Evolutionary conservation across 2,329 filamentous ascomycete species (phyloP).

Genomic region (Podosphaera leucotricha): DNA sequence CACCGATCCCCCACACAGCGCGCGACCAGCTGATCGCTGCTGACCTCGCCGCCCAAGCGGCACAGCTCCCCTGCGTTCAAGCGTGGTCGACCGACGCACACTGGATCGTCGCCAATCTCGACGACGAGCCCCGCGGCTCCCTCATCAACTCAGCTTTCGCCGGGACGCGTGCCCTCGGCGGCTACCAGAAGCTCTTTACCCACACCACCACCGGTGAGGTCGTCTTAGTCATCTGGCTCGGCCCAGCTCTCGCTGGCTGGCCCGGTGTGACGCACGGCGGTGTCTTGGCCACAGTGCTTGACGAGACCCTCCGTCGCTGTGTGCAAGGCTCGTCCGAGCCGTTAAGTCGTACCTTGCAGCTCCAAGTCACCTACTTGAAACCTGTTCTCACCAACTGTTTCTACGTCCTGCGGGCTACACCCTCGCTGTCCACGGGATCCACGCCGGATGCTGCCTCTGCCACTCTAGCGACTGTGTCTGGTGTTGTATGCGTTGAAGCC

Average conservation of each 20-base stretch:
- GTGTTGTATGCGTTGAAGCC: constrained; percentile 32
- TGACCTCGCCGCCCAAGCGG: constrained; percentile 21
- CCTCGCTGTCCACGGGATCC: constrained; percentile 6
- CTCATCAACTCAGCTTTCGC: constrained; percentile 20
- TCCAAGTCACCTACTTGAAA: constrained; percentile 37
- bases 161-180: constrained; percentile 21
- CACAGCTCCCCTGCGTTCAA: constrained; percentile 24
- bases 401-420: constrained; percentile 33
- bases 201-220: constrained; percentile 32
- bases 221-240: constrained; percentile 43
- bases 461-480: constrained; percentile 29
- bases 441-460: constrained; percentile 22
- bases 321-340: constrained; percentile 26
- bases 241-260: constrained; percentile 42
- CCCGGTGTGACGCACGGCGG: constrained; percentile 51
- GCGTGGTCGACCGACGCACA: constrained; percentile 21
- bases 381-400: constrained; percentile 35
- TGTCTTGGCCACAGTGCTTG: constrained; percentile 39
- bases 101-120: constrained; percentile 13
- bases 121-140: constrained; percentile 8
- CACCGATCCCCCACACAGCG: constrained; percentile 18
- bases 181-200: constrained; percentile 39
- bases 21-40: constrained; percentile 20
- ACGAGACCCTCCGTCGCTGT: constrained; percentile 45
- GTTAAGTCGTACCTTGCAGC: constrained; percentile 30